Evolutionary conservation across 257 asterid genomes (phyloP).

Genomic region (Solanum dulcamara): DNA sequence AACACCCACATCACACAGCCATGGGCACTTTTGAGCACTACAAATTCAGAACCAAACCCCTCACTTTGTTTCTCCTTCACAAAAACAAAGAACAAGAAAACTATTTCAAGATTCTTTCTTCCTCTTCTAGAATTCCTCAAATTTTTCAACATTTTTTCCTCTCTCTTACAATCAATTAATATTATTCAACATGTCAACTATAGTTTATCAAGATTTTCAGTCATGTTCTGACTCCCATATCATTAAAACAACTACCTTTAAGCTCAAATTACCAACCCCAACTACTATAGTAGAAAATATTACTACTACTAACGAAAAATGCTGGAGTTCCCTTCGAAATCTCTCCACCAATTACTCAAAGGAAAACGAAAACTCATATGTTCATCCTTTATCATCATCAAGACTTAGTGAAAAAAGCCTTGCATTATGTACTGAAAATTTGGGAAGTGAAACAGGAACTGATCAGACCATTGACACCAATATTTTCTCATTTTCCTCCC

Average conservation of each 20-base stretch:
- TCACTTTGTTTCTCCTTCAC: slow-evolving; percentile 1
- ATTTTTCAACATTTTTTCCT: not conserved
- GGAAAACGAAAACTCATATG: slow-evolving; percentile 11
- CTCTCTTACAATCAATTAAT: not conserved
- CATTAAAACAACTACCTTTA: slow-evolving; percentile 38
- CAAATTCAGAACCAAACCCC: slow-evolving; percentile 45
- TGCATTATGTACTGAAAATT: slow-evolving; percentile 64
- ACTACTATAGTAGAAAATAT: not conserved
- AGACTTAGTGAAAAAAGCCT: slow-evolving; percentile 45
- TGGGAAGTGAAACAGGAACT: slow-evolving; percentile 72
- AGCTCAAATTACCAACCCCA: slow-evolving; percentile 30
- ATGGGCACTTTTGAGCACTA: slow-evolving; percentile 35
- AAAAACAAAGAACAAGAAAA: not conserved
- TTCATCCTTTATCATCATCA: slow-evolving; percentile 26
- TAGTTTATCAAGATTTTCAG: slow-evolving; percentile 26
- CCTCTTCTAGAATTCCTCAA: not conserved
- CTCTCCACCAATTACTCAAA: not conserved
- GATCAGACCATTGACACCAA: slow-evolving; percentile 28
- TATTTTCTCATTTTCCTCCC: slow-evolving; percentile 25
- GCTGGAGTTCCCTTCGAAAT: slow-evolving; percentile 35
- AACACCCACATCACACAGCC: not conserved
- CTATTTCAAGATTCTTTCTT: not conserved
- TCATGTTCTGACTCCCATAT: slow-evolving; percentile 27
- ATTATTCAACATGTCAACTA: slow-evolving; percentile 40
- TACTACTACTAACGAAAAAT: not conserved